Conservation (phyloP, 495 filamentous ascomycete genomes). For the Lophium mytilinum region DNA sequence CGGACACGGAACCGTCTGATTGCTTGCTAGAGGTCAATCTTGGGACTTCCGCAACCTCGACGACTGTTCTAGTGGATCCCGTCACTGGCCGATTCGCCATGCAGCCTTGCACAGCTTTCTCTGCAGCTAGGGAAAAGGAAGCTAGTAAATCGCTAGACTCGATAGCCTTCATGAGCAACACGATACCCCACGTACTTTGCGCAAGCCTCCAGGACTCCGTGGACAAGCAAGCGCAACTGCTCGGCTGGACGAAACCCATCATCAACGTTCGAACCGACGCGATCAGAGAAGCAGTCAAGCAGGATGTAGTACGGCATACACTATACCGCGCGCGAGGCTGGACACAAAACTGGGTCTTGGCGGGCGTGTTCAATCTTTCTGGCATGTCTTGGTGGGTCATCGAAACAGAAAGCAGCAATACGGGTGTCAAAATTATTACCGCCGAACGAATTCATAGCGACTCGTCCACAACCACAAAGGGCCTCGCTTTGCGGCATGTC, state of each 20-base stretch:
- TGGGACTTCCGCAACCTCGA: conserved; percentile 42
- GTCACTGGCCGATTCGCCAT: conserved; percentile 37
- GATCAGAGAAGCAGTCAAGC: conserved; percentile 23
- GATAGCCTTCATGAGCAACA: conserved; percentile 3
- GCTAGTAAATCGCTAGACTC: conserved; percentile 22
- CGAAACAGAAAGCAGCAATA: conserved; percentile 4
- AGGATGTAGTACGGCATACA: conserved; percentile 22
- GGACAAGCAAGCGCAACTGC: conserved; percentile 20
- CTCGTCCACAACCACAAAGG: background rate
- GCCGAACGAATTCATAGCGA: conserved; percentile 8
- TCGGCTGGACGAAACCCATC: conserved; percentile 24
- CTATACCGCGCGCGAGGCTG: conserved; percentile 26
- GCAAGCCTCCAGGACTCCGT: conserved; percentile 16
- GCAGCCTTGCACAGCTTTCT: conserved; percentile 30
- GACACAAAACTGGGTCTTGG: conserved; percentile 29
- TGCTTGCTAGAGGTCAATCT: conserved; percentile 61
- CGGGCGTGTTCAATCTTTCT: conserved; percentile 20
- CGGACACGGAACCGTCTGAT: conserved; percentile 53
- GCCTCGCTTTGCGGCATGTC: background rate
- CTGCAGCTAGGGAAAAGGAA: conserved; percentile 36
- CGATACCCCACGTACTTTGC: conserved; percentile 19
- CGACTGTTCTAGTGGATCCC: conserved; percentile 60
- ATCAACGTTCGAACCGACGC: conserved; percentile 10
- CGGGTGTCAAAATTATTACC: background rate
- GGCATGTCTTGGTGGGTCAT: conserved; percentile 34